Evolutionary conservation across 139 green algal species (phyloP), one percentile per base, ranked within the genome.

Genomic region (Chloropicon primus): DNA sequence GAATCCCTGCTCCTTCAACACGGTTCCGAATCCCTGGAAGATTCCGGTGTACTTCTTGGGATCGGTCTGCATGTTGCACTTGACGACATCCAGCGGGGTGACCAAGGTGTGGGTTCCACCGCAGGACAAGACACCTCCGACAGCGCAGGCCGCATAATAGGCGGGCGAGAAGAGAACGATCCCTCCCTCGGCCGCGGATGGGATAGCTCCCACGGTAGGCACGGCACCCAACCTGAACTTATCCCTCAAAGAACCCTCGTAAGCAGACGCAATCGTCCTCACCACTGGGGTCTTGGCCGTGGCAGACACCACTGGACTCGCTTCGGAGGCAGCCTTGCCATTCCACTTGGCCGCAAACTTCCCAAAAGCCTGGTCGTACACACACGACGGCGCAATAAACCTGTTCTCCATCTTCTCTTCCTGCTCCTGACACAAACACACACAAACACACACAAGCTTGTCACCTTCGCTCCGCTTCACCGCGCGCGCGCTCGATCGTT

Each of bases 61-160:
- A 73, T 93, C 84, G 53, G 81, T 93, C 81, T 90, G 85, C 85
- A 95, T 94, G 86, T 96, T 96, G 85, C 92, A 97, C 88, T 97
- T 97, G 41, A 97, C 93, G 0, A 97, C 92, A 74, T 97, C 92
- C 79, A 96, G 84, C 0, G 92, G 92, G 0, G 92, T 96, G n/a
- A 96, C 89, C 22, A 72, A 81, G 54, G 83, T 89, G 74, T 91
- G 89, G 21, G 88, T 92, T 0, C 84, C 77, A 54, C 87, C 87
- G 80, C 87, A 93, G 28, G 71, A 80, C 2, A 88, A 71, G 22
- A 88, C 80, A 5, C 86, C 85, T 25, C 85, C 76, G 25, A 77
- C 26, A 54, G 77, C 41, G 74, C 73, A 80, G 2, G 76, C 78
- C 21, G 22, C 25, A 25, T 81, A 83, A 72, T 76, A 83, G 26